These are phyloP conservation scores for Fistulinella prunicolor DNA, from an alignment of 768 basidiomycete genomes.

Conservation along the genomic window DNA sequence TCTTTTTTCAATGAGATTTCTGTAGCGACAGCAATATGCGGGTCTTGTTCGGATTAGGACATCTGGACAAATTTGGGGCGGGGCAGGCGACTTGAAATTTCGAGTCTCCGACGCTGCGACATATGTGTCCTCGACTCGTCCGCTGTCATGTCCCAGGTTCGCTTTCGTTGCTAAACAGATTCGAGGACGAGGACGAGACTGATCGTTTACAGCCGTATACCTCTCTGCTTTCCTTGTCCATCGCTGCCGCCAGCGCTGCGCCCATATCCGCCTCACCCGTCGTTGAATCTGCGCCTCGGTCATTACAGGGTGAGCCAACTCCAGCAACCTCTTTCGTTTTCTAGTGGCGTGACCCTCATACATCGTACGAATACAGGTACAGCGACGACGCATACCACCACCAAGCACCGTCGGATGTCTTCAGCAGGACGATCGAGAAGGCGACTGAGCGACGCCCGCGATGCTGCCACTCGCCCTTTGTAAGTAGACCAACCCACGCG, in stretches of 20 bases:
- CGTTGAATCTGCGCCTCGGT: constrained; percentile 17
- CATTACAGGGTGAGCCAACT: constrained; percentile 16
- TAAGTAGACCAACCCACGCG: constrained; percentile 40
- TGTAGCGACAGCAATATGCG: too few relatives aligned
- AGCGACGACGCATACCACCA: constrained; percentile 30
- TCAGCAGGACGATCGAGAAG: constrained; percentile 69
- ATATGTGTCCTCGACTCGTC: constrained; percentile 6
- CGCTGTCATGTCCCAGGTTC: constrained; percentile 23
- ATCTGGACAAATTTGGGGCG: constrained; percentile 21
- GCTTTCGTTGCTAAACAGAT: background rate
- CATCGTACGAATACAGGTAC: background rate
- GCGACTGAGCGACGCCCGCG: constrained; percentile 74
- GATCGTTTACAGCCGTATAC: constrained; percentile 8
- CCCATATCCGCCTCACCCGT: constrained; percentile 41
- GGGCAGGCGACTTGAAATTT: constrained; percentile 25
- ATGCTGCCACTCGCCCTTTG: constrained; percentile 73
- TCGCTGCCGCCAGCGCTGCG: constrained; percentile 50
- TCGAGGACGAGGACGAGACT: background rate
- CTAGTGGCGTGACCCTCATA: background rate
- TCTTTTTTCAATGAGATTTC: too few relatives aligned
- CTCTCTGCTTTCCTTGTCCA: constrained; percentile 68
- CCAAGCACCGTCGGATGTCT: constrained; percentile 66
- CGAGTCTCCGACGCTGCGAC: background rate
- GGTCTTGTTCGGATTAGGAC: constrained; percentile 13
- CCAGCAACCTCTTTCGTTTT: background rate